Evolutionary conservation across 768 basidiomycete species (phyloP).

Genomic region (Leucocoprinus leucothites): DNA sequence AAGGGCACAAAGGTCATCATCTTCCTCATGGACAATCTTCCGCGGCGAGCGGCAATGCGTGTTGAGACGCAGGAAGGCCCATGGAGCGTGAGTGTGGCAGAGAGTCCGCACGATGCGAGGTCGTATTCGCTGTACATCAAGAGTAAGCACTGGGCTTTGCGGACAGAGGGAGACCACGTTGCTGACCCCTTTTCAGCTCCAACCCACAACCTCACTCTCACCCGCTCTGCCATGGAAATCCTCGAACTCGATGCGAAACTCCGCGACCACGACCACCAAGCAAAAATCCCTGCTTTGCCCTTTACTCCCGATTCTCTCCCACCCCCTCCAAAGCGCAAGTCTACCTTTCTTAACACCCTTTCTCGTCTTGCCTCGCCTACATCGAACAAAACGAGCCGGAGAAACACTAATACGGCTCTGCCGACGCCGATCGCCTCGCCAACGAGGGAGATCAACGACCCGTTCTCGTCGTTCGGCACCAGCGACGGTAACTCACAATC

Average conservation of each 20-base stretch:
- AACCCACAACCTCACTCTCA: conserved; percentile 86
- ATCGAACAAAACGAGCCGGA: conserved; percentile 44
- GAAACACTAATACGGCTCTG: conserved; percentile 30
- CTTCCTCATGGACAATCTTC: background rate
- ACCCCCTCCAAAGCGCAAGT: conserved; percentile 69
- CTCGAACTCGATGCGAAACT: conserved; percentile 83
- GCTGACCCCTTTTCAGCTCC: conserved; percentile 52
- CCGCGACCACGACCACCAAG: conserved; percentile 54
- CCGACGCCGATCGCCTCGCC: conserved; percentile 51
- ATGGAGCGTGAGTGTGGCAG: conserved; percentile 87
- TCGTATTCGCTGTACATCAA: conserved; percentile 86
- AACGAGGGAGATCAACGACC: conserved; percentile 55
- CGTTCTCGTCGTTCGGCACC: conserved; percentile 47
- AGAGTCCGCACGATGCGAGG: conserved; percentile 70
- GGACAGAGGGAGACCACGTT: conserved; percentile 18
- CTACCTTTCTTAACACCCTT: conserved; percentile 82
- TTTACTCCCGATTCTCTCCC: conserved; percentile 55
- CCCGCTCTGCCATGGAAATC: conserved; percentile 72
- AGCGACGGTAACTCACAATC: conserved; percentile 26
- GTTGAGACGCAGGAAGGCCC: conserved; percentile 50
- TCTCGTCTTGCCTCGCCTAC: conserved; percentile 79
- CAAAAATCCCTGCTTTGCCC: conserved; percentile 59
- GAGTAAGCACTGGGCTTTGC: conserved; percentile 56
- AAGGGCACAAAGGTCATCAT: background rate
- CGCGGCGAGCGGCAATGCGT: background rate